phyloP scores from a whole-genome alignment of 768 basidiomycete species.

The Agrocybe praecox region DNA sequence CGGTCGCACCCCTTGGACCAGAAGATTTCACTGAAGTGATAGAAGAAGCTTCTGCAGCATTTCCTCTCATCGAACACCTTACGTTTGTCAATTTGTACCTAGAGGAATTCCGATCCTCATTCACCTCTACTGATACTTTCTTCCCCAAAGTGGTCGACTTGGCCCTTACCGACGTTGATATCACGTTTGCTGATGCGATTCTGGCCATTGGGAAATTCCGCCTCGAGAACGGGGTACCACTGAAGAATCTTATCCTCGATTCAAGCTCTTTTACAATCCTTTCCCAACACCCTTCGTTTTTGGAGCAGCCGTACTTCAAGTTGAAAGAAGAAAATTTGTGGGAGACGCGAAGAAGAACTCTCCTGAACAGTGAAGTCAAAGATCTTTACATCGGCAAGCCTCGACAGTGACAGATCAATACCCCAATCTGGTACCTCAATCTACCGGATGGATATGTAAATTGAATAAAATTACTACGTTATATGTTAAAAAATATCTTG shows the following conservation, averaged over 20 bases:
- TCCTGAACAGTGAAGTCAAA: constrained; percentile 2
- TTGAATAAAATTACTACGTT: not conserved
- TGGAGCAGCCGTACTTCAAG: not conserved
- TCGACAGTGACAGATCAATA: not conserved
- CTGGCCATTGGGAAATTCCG: not conserved
- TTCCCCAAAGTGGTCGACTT: constrained; percentile 4
- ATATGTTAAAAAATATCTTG: not conserved
- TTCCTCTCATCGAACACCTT: not conserved
- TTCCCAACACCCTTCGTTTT: not conserved
- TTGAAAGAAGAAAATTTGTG: constrained; percentile 5
- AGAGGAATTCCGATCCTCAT: not conserved
- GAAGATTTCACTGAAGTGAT: not conserved
- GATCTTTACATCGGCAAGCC: constrained; percentile 13
- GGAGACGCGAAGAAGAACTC: constrained; percentile 4
- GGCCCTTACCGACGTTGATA: constrained; percentile 1
- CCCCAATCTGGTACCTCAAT: too few species aligned
- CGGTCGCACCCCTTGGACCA: not conserved
- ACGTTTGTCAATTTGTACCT: not conserved
- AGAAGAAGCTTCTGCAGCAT: not conserved
- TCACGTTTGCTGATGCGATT: not conserved
- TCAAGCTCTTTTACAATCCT: not conserved
- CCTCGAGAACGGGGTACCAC: not conserved
- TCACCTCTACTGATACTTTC: not conserved
- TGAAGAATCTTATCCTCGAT: not conserved
- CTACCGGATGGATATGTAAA: not conserved